Percentiles rank a stretch among this genome's conserved stretches.
These are phyloP conservation scores for Persicaria maculosa DNA, from an alignment of 148 eudicot species.

Conservation along the genomic window DNA sequence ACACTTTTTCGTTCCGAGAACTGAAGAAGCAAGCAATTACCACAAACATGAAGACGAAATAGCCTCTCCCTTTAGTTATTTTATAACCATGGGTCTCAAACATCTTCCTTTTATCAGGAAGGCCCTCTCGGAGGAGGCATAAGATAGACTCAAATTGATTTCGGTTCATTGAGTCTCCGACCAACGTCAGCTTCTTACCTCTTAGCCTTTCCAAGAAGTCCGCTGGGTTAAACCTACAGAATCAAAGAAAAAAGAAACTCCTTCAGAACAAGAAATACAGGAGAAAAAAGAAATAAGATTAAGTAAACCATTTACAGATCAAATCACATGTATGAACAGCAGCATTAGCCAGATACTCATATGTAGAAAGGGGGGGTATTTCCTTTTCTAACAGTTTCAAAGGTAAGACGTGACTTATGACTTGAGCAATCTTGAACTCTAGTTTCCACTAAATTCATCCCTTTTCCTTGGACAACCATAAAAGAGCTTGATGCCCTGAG, in stretches of 20 bases:
- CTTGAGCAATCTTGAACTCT: not conserved
- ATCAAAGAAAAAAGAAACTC: not conserved
- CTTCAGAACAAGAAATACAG: not conserved
- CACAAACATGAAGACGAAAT: conserved; percentile 76
- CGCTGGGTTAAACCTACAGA: conserved; percentile 64
- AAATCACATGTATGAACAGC: not conserved
- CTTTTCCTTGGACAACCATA: not conserved
- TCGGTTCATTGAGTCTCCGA: conserved; percentile 94
- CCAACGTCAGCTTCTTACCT: conserved; percentile 77
- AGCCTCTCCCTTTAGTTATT: conserved; percentile 94
- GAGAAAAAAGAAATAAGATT: not conserved
- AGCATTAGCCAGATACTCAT: not conserved
- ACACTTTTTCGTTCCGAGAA: not conserved
- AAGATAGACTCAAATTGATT: conserved; percentile 94
- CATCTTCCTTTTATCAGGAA: conserved; percentile 74
- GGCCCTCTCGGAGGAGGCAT: conserved; percentile 73
- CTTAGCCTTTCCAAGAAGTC: conserved; percentile 75
- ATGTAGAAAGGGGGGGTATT: not conserved
- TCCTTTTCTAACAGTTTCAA: not conserved
- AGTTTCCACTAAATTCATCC: not conserved
- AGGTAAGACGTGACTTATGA: not conserved
- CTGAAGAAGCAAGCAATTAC: conserved; percentile 26
- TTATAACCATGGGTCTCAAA: conserved; percentile 82
- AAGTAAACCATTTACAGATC: not conserved
- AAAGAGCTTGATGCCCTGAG: not conserved